Base-by-base conservation (phyloP, 2,329 filamentous ascomycete species). In the Microcyclospora tardicrescens region DNA sequence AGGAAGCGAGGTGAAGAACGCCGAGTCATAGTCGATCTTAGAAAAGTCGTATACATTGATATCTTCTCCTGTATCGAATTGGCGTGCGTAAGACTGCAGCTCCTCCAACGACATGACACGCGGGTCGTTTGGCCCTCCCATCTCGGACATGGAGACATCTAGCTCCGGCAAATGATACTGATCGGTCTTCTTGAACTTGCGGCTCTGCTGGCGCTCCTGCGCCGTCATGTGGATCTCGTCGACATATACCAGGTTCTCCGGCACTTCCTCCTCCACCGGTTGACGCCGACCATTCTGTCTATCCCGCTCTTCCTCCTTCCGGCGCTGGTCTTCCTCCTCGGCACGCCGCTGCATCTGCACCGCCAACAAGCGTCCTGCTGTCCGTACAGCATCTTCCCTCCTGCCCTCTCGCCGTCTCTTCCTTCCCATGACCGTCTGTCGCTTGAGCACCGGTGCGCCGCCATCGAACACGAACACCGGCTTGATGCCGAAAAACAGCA, bases 401-500 rank as follows among this genome's bases (percentile, higher is more conserved):
- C 87, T 72, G 0, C 89, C 91, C 57, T 98, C 91, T 28, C 91
- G 73, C 43, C 86, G 72, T 43, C 73, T 73, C 59, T 87, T 86
- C 32, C 91, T 72, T 37, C 72, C 75, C 43, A 77, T 77, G 43
- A 98, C 87, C 0, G 91, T 98, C 59, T 93, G 83, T 40, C 89
- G 73, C 67, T 98, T 98, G 46, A 98, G 70, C 2, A 77, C 70
- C 0, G 93, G 93, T 0, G 91, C 93, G 33, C 89, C 91, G 43
- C 93, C 91, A 63, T 98, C 91, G 59, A 98, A 98, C 11, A 98
- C 87, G 60, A 98, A 98, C 33, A 98, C 86, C 0, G 91, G 93
- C 46, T 81, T 84, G 60, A 98, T 94, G 36, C 93, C 91, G 55
- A 91, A 89, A 73, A 89, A 98, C 1, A 98, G 73, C 1, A 98